These are phyloP conservation scores for Microcyclospora tardicrescens DNA, from an alignment of 2,329 filamentous ascomycete genomes.

Conservation along the genomic window DNA sequence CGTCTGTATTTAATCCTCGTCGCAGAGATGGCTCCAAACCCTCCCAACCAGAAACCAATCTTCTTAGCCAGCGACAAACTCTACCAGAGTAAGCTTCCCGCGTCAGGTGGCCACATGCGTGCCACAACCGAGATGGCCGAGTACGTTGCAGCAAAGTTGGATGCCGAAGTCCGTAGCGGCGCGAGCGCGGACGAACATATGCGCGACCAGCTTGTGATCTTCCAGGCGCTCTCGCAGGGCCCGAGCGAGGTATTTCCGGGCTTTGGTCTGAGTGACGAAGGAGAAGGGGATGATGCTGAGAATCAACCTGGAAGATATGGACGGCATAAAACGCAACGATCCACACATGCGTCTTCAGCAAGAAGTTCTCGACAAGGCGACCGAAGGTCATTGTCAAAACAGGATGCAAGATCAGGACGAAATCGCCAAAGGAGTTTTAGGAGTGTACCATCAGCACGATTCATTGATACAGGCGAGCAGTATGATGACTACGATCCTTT, in stretches of 20 bases:
- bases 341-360: no score
- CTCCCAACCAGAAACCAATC: slow-evolving; percentile 11
- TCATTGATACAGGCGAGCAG: no score
- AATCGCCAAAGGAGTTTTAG: no score
- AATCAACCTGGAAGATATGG: no score
- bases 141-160: slow-evolving; percentile 32
- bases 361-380: no score
- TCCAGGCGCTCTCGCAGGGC: slow-evolving; percentile 42
- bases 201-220: slow-evolving; percentile 47
- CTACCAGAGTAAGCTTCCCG: slow-evolving; percentile 26
- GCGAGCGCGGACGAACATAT: slow-evolving; percentile 43
- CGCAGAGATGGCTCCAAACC: slow-evolving; percentile 29
- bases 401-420: no score
- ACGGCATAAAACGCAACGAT: no score
- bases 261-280: slow-evolving; percentile 6
- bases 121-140: slow-evolving; percentile 25
- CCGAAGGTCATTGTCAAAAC: no score
- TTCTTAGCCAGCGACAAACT: slow-evolving; percentile 41
- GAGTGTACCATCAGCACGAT: no score
- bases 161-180: slow-evolving; percentile 32
- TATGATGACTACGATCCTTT: no score
- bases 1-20: slow-evolving; percentile 43
- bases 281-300: slow-evolving; percentile 1
- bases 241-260: slow-evolving; percentile 21
- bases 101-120: slow-evolving; percentile 1